Evolutionary conservation across 345 rosid genomes (phyloP), one percentile per base, ranked within the genome.

Genomic region (Salix caprea): DNA sequence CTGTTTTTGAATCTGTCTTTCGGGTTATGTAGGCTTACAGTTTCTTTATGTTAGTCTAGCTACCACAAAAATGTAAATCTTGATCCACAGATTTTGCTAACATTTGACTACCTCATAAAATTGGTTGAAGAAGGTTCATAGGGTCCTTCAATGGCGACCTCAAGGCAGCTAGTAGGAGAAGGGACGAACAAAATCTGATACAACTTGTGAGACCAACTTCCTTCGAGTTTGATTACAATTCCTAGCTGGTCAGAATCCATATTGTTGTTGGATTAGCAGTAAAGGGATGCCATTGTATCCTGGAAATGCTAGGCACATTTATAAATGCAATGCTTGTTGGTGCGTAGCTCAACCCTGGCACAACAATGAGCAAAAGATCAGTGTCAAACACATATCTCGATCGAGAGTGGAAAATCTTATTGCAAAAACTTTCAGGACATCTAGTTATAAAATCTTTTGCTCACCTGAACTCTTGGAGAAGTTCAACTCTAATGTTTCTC

Each of bases 251-350:
- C 76, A 11, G 81, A 74, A 39, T 77, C 84, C 78, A 70, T 23
- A 10, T 69, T 73, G 78, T 76, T 81, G 75, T 32, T 77, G 61
- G 84, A 77, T 72, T 77, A n/a, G 70, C 42, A 4, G 79, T 77
- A n/a, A 77, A 81, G n/a, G 78, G 81, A 74, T 81, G 81, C 81
- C 78, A 81, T 70, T 81, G 84, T 19, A 77, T 52, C 76, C 60
- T 77, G 56, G 81, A 81, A 66, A 81, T 81, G 61, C 34, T 15
- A 24, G 84, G 76, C 73, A 77, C 48, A 19, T 77, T 81, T 42
- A 77, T 37, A 65, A 81, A 81, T 54, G 73, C 32, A 2, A 26
- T 65, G 74, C 84, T 77, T 66, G 65, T 56, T 40, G 78, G 78
- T 58, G 46, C 54, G 58, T 77, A 69, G 64, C 52, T 77, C 72